Evolutionary conservation across 108 stramenopile genomes (phyloP).

Genomic region (Schizochytrium sp.): DNA sequence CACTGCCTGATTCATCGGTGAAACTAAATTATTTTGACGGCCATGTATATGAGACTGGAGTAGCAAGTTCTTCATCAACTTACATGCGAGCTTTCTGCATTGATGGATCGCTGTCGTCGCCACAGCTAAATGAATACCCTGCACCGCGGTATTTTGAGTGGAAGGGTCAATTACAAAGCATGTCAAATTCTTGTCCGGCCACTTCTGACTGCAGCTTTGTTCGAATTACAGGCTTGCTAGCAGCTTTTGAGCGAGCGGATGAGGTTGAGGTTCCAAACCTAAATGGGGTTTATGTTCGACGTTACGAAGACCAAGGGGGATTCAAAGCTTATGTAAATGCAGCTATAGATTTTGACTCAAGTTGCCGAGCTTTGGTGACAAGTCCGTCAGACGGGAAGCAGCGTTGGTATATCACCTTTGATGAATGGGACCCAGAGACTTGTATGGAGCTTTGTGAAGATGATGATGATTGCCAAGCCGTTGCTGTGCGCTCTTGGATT

Average conservation of each 20-base stretch:
- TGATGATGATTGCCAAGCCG: slow-evolving; percentile 20
- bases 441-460: slow-evolving; percentile 38
- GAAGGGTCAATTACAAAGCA: slow-evolving; percentile 3
- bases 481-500: neutral
- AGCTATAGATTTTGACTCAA: neutral
- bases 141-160: slow-evolving; percentile 39
- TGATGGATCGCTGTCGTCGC: neutral
- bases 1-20: neutral
- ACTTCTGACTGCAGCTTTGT: neutral
- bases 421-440: slow-evolving; percentile 1
- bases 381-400: neutral
- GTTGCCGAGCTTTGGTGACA: neutral
- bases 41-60: neutral
- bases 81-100: slow-evolving; percentile 51
- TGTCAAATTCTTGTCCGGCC: slow-evolving; percentile 11
- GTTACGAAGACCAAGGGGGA: slow-evolving; percentile 35
- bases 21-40: slow-evolving; percentile 42
- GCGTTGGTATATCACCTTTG: slow-evolving; percentile 14
- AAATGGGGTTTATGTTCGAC: slow-evolving; percentile 22
- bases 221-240: neutral
- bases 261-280: neutral
- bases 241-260: slow-evolving; percentile 8
- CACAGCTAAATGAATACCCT: slow-evolving; percentile 43
- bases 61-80: slow-evolving; percentile 26
- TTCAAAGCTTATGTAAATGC: neutral